These are phyloP conservation scores for Pestalotiopsis sp. DNA, from an alignment of 2,329 filamentous ascomycete genomes.

Conservation along the genomic window DNA sequence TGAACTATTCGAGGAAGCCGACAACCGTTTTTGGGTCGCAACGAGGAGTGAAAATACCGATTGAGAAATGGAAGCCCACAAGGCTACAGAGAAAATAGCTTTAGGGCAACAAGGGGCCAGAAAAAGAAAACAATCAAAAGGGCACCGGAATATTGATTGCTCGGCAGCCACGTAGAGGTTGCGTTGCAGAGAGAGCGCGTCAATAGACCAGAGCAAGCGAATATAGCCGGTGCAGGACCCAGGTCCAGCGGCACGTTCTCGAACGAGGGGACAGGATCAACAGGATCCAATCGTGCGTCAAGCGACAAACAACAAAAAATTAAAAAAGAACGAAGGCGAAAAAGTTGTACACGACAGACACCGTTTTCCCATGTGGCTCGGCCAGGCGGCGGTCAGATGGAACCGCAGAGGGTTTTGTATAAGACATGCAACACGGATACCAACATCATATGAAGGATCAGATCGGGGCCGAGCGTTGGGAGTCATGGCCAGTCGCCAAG, in stretches of 20 bases:
- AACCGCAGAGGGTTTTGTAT: slow-evolving; percentile 10
- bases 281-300: slow-evolving; percentile 17
- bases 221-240: slow-evolving; percentile 27
- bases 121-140: slow-evolving; percentile 1
- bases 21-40: background rate
- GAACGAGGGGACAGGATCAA: slow-evolving; percentile 21
- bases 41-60: background rate
- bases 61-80: background rate
- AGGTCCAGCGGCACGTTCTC: slow-evolving; percentile 21
- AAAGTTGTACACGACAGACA: slow-evolving; percentile 6
- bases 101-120: background rate
- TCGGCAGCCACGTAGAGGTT: slow-evolving; percentile 20
- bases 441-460: slow-evolving; percentile 4
- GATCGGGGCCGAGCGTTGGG: background rate
- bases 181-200: slow-evolving; percentile 19
- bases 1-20: background rate
- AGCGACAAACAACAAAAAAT: slow-evolving; percentile 9
- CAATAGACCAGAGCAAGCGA: slow-evolving; percentile 18
- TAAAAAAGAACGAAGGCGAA: background rate
- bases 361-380: background rate
- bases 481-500: background rate
- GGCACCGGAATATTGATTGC: slow-evolving; percentile 24
- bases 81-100: background rate
- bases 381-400: slow-evolving; percentile 1
- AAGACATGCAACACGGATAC: slow-evolving; percentile 16